A percentile compares a stretch with the other conserved stretches of the same genome.
Evolutionary conservation across 768 basidiomycete genomes (phyloP).

Genomic region (Lepiota subincarnata): DNA sequence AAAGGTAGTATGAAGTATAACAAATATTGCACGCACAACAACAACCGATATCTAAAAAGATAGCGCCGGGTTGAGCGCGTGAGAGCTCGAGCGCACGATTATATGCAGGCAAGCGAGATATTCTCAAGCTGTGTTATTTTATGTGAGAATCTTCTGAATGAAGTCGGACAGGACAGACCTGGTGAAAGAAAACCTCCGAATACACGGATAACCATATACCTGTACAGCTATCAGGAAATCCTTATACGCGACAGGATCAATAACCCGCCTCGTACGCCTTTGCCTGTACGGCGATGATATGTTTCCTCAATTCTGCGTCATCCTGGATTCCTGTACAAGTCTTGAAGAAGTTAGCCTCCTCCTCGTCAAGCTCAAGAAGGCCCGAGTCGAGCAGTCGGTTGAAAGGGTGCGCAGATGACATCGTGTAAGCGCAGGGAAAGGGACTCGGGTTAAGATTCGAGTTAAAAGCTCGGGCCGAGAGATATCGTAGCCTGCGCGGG

Average conservation of each 20-base stretch:
- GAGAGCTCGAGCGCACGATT: slow-evolving; percentile 24
- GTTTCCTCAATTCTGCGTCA: slow-evolving; percentile 32
- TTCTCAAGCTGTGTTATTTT: slow-evolving; percentile 22
- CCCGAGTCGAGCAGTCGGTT: slow-evolving; percentile 20
- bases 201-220: slow-evolving; percentile 35
- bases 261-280: slow-evolving; percentile 26
- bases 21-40: slow-evolving; percentile 28
- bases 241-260: not conserved
- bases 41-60: slow-evolving; percentile 40
- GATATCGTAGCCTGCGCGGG: too few relatives aligned
- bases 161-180: slow-evolving; percentile 17
- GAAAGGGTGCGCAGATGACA: too few relatives aligned
- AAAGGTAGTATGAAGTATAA: not conserved
- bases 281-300: slow-evolving; percentile 31
- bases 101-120: slow-evolving; percentile 31
- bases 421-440: not conserved
- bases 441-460: too few relatives aligned
- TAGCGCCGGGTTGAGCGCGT: slow-evolving; percentile 20
- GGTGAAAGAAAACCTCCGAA: slow-evolving; percentile 30
- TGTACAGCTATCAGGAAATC: slow-evolving; percentile 8
- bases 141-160: not conserved
- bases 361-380: slow-evolving; percentile 23
- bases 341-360: slow-evolving; percentile 33
- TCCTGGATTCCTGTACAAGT: slow-evolving; percentile 30
- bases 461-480: too few relatives aligned